Evolutionary conservation across 768 basidiomycete species (phyloP).

Genomic region (Tremella mesenterica): DNA sequence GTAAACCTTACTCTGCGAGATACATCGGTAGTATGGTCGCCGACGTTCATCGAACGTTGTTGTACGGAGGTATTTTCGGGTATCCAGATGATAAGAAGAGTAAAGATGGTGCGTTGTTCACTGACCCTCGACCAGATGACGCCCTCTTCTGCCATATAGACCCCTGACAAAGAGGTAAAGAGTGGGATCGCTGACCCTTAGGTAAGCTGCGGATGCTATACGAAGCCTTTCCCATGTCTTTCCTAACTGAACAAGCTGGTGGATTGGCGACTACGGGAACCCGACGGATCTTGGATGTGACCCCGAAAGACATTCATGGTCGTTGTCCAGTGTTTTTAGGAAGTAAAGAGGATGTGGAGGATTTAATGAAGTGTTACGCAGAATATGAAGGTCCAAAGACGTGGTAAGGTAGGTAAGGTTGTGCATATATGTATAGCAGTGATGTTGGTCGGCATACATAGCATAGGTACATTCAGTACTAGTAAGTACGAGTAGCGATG

Average conservation of each 20-base stretch:
- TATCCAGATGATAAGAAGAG: slow-evolving; percentile 98
- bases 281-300: slow-evolving; percentile 84
- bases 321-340: slow-evolving; percentile 90
- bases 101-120: slow-evolving; percentile 51
- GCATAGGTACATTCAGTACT: too few species aligned
- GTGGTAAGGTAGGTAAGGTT: too few species aligned
- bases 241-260: slow-evolving; percentile 87
- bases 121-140: neutral
- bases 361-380: slow-evolving; percentile 78
- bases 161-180: neutral
- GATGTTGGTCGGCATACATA: too few species aligned
- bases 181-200: slow-evolving; percentile 1
- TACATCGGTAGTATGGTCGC: slow-evolving; percentile 99
- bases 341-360: slow-evolving; percentile 82
- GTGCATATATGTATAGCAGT: neutral
- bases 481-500: too few species aligned
- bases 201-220: slow-evolving; percentile 92
- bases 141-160: too few species aligned
- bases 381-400: slow-evolving; percentile 35
- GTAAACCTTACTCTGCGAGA: slow-evolving; percentile 50
- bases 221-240: slow-evolving; percentile 97
- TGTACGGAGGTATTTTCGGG: slow-evolving; percentile 97
- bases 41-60: slow-evolving; percentile 78
- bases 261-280: slow-evolving; percentile 93
- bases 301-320: slow-evolving; percentile 79